Conservation (phyloP, 164 flowering plant genomes). For the Houttuynia cordata region DNA sequence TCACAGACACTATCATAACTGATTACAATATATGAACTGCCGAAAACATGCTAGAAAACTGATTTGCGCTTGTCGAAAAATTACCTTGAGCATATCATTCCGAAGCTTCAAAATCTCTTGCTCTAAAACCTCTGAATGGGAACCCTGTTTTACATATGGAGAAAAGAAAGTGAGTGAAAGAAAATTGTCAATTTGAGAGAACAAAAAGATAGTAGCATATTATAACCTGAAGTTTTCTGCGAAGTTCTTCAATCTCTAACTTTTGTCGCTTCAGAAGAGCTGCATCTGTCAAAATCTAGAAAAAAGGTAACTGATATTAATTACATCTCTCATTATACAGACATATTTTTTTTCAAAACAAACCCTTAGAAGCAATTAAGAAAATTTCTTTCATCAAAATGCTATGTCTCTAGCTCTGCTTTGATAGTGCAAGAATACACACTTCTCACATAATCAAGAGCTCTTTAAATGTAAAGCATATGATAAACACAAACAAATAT, state of each 20-base stretch:
- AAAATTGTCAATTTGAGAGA: neutral
- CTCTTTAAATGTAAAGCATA: neutral
- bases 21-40: neutral
- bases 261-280: conserved; percentile 88
- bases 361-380: no score
- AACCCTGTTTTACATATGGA: conserved; percentile 41
- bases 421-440: neutral
- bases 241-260: conserved; percentile 88
- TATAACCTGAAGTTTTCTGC: conserved; percentile 70
- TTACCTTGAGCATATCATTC: conserved; percentile 88
- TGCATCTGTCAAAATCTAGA: conserved; percentile 83
- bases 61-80: neutral
- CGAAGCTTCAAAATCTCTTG: conserved; percentile 81
- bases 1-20: neutral
- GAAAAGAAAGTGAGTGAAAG: neutral
- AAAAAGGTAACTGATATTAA: neutral
- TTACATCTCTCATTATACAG: no score
- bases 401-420: neutral
- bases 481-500: neutral
- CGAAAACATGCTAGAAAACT: neutral
- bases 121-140: conserved; percentile 77
- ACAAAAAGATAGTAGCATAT: neutral
- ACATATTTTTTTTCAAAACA: no score
- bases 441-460: neutral
- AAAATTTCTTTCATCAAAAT: neutral